Conservation (phyloP, 179 eudicot genomes). For the Beta corolliflora region DNA sequence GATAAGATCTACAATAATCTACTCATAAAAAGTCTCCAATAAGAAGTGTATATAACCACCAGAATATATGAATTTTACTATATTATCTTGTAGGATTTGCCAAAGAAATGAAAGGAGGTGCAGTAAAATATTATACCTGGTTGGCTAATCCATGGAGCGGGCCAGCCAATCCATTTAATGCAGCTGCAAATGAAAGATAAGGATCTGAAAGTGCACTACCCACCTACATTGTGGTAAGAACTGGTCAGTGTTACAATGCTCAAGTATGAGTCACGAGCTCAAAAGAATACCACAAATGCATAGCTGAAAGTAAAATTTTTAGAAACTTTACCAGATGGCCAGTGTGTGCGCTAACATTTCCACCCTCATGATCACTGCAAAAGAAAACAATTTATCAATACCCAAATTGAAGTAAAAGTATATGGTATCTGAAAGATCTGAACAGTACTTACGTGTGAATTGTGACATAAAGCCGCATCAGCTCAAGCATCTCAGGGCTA, state of each 20-base stretch:
- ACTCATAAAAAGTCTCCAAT: background rate
- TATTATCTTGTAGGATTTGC: background rate
- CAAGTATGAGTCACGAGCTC: constrained; percentile 7
- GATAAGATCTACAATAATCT: no score
- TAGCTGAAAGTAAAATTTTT: background rate
- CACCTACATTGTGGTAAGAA: constrained; percentile 51
- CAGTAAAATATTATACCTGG: constrained; percentile 53
- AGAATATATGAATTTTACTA: background rate
- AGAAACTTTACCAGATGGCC: constrained; percentile 74
- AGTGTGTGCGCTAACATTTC: constrained; percentile 97
- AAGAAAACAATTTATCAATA: constrained; percentile 22
- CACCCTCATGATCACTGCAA: constrained; percentile 98
- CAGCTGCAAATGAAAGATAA: constrained; percentile 96
- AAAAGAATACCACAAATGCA: background rate
- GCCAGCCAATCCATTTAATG: constrained; percentile 95
- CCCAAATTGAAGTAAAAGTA: background rate
- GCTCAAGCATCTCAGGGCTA: constrained; percentile 82
- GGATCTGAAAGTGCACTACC: constrained; percentile 99
- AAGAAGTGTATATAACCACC: background rate
- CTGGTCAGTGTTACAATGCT: background rate
- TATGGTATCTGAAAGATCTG: background rate
- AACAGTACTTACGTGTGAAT: constrained; percentile 67
- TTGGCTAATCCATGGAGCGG: constrained; percentile 99
- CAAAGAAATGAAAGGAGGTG: background rate
- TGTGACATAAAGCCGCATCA: constrained; percentile 92